A percentile compares a stretch with the other conserved stretches of the same genome.
These are phyloP conservation scores for Saccharomycopsis hybrid DNA, from an alignment of 1,139 yeast genomes.

Conservation along the genomic window DNA sequence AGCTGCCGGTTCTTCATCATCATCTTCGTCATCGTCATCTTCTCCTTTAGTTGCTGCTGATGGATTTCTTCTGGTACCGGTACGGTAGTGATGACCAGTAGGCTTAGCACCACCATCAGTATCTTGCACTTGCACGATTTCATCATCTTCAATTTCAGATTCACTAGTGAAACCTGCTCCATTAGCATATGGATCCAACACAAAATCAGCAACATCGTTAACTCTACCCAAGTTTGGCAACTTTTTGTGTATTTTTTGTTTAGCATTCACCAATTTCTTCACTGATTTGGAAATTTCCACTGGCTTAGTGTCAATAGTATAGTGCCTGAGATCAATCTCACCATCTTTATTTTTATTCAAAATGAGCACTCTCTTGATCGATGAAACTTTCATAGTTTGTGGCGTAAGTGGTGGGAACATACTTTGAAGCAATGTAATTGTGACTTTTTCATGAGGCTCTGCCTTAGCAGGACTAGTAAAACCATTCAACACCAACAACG, in stretches of 20 bases:
- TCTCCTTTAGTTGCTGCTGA: slow-evolving; percentile 20
- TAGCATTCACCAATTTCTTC: slow-evolving; percentile 66
- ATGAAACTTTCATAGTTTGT: slow-evolving; percentile 60
- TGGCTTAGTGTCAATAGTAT: slow-evolving; percentile 77
- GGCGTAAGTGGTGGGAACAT: slow-evolving; percentile 93
- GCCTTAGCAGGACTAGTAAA: slow-evolving; percentile 55
- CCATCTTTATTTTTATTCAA: slow-evolving; percentile 71
- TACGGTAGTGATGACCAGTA: too few relatives aligned
- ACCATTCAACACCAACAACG: slow-evolving; percentile 86
- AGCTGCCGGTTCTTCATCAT: slow-evolving; percentile 15
- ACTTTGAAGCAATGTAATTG: slow-evolving; percentile 89
- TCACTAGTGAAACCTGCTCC: slow-evolving; percentile 81
- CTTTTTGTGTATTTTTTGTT: slow-evolving; percentile 52
- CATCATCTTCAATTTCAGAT: slow-evolving; percentile 87
- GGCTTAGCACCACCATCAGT: slow-evolving; percentile 22
- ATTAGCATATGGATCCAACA: slow-evolving; percentile 76
- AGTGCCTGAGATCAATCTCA: slow-evolving; percentile 80
- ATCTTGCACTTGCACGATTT: slow-evolving; percentile 69
- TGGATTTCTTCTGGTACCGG: slow-evolving; percentile 13
- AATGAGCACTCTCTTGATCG: slow-evolving; percentile 81
- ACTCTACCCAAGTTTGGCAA: slow-evolving; percentile 69
- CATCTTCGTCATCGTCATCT: slow-evolving; percentile 8
- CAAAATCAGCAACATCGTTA: slow-evolving; percentile 73
- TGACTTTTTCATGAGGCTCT: slow-evolving; percentile 65
- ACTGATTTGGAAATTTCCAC: slow-evolving; percentile 81